Percentiles rank a stretch among this genome's conserved stretches.
Evolutionary conservation across 345 rosid genomes (phyloP).

Genomic region (Ailanthus altissimus): DNA sequence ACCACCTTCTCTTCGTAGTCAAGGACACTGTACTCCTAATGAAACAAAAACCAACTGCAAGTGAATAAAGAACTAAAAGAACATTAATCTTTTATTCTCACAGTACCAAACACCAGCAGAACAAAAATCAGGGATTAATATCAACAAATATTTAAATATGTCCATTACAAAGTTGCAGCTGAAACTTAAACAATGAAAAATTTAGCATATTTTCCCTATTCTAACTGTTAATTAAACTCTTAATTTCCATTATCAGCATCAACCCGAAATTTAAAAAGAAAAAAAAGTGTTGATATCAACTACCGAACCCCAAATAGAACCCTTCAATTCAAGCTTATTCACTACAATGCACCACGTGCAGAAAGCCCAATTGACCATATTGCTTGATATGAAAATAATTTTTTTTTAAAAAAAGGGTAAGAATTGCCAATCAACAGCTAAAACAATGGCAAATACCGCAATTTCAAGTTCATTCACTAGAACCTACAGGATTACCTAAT

Average conservation of each 20-base stretch:
- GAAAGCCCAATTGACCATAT: slow-evolving; percentile 4
- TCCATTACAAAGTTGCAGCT: not conserved
- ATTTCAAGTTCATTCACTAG: not conserved
- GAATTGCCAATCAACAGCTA: not conserved
- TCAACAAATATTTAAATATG: not conserved
- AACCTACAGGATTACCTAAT: not conserved
- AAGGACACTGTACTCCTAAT: slow-evolving; percentile 89
- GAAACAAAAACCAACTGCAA: slow-evolving; percentile 16
- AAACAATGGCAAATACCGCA: not conserved
- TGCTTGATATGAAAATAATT: not conserved
- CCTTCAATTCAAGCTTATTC: slow-evolving; percentile 11
- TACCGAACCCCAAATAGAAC: not conserved
- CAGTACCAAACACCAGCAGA: not conserved
- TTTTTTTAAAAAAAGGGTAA: not conserved
- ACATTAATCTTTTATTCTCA: not conserved
- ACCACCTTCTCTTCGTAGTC: slow-evolving; percentile 92
- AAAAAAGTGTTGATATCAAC: not conserved
- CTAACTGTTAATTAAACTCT: slow-evolving; percentile 2
- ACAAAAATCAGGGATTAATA: slow-evolving; percentile 3
- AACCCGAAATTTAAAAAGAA: not conserved
- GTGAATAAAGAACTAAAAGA: slow-evolving; percentile 18
- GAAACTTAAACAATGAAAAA: not conserved
- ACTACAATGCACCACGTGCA: slow-evolving; percentile 11
- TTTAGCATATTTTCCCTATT: not conserved
- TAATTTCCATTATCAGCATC: not conserved